Percentiles rank a stretch among this genome's conserved stretches.
Conservation (phyloP, 768 basidiomycete genomes). For the Termitomyces sp. region DNA sequence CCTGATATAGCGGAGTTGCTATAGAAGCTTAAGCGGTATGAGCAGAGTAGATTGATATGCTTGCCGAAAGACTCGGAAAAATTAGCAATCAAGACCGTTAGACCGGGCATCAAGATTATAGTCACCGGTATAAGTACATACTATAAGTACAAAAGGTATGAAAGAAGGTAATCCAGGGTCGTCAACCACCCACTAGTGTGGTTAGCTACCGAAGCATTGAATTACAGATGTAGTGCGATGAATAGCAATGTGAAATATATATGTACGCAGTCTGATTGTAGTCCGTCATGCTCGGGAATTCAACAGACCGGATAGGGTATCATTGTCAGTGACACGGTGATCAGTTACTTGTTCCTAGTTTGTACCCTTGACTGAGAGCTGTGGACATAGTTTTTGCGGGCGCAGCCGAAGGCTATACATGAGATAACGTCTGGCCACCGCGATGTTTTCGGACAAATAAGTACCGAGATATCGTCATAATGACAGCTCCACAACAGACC, state of each 20-base stretch:
- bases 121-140: too few species aligned
- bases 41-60: too few species aligned
- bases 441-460: constrained; percentile 13
- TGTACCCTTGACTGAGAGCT: too few species aligned
- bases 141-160: too few species aligned
- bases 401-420: constrained; percentile 2
- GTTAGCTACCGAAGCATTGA: too few species aligned
- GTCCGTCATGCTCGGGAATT: neutral
- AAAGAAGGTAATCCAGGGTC: too few species aligned
- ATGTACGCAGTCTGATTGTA: neutral
- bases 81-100: neutral
- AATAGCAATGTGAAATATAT: neutral
- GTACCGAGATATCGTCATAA: constrained; percentile 17
- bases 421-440: neutral
- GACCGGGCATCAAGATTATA: too few species aligned
- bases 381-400: neutral
- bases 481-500: constrained; percentile 12
- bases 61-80: neutral
- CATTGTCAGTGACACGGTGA: neutral
- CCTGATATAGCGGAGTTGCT: too few species aligned
- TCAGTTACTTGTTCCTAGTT: neutral
- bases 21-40: too few species aligned
- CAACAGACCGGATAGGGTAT: too few species aligned
- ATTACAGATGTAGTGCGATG: too few species aligned
- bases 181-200: too few species aligned